These are phyloP conservation scores for Podosphaera xanthii DNA, from an alignment of 2,329 filamentous ascomycete genomes.

Conservation along the genomic window DNA sequence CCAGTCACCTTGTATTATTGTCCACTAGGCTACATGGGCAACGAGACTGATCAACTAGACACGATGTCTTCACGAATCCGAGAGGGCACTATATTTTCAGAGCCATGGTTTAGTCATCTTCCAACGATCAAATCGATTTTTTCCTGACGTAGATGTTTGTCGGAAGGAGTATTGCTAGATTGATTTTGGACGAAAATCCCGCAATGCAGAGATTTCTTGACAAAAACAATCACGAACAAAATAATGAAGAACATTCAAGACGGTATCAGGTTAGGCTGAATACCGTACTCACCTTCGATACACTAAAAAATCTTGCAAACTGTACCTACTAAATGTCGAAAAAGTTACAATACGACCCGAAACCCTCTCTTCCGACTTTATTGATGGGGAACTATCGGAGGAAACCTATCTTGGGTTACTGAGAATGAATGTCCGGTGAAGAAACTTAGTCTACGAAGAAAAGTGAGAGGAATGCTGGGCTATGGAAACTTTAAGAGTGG, in stretches of 20 bases:
- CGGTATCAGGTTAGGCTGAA: background rate
- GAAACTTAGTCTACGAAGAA: background rate
- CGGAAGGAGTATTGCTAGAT: background rate
- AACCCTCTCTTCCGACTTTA: background rate
- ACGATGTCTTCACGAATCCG: background rate
- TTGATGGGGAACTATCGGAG: background rate
- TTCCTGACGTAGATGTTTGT: background rate
- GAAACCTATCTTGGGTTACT: background rate
- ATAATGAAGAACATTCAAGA: background rate
- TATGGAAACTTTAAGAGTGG: too few species aligned
- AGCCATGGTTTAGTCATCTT: background rate
- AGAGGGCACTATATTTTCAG: background rate
- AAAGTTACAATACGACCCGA: background rate
- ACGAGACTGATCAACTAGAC: background rate
- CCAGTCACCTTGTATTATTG: too few species aligned
- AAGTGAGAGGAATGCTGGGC: background rate
- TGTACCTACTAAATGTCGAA: background rate
- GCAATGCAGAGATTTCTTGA: background rate
- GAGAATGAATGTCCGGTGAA: background rate
- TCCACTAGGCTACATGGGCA: too few species aligned
- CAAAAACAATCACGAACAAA: background rate
- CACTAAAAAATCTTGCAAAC: background rate
- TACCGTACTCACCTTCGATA: background rate
- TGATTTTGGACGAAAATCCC: background rate
- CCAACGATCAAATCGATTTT: background rate